Percentiles rank a stretch among this genome's conserved stretches.
These are phyloP conservation scores for Azolla pinnata DNA, from an alignment of 75 land plant species.

Conservation along the genomic window DNA sequence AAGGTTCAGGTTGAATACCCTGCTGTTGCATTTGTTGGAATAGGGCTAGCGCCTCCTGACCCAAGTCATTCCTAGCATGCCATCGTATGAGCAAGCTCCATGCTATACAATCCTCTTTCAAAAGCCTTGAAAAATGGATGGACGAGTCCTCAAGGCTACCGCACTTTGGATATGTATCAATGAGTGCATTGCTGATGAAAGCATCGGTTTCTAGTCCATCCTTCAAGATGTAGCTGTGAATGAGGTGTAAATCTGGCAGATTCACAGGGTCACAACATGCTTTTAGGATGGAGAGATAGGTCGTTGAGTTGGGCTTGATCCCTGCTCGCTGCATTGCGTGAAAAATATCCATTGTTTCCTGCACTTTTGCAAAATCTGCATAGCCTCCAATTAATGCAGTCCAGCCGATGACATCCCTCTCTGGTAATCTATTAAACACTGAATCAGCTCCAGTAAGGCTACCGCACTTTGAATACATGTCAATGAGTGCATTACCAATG, in stretches of 20 bases:
- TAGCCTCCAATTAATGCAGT: slow-evolving; percentile 42
- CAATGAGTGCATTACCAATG: slow-evolving; percentile 35
- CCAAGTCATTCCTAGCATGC: slow-evolving; percentile 40
- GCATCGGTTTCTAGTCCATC: slow-evolving; percentile 12
- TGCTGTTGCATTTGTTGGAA: slow-evolving; percentile 35
- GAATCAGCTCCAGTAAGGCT: slow-evolving; percentile 13
- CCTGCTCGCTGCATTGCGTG: slow-evolving; percentile 19
- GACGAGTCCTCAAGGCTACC: slow-evolving; percentile 5
- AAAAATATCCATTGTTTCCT: slow-evolving; percentile 27
- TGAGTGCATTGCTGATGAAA: slow-evolving; percentile 7
- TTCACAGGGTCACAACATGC: slow-evolving; percentile 41
- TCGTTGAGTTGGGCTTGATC: slow-evolving; percentile 21
- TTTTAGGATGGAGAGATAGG: slow-evolving; percentile 32
- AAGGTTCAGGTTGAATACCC: slow-evolving; percentile 26
- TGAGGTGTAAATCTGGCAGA: slow-evolving; percentile 26
- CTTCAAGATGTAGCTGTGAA: slow-evolving; percentile 24
- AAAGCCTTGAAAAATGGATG: slow-evolving; percentile 15
- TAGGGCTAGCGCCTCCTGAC: slow-evolving; percentile 37
- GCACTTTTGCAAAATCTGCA: slow-evolving; percentile 26
- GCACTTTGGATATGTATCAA: slow-evolving; percentile 27
- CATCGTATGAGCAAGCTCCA: slow-evolving; percentile 63
- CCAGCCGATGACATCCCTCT: slow-evolving; percentile 34
- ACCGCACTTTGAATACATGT: slow-evolving; percentile 51
- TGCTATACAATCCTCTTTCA: slow-evolving; percentile 35
- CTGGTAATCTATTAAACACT: slow-evolving; percentile 28